Evolutionary conservation across 306 rosid species (phyloP), one percentile per base, ranked within the genome.

Genomic region (Elaeagnus macrophylla): DNA sequence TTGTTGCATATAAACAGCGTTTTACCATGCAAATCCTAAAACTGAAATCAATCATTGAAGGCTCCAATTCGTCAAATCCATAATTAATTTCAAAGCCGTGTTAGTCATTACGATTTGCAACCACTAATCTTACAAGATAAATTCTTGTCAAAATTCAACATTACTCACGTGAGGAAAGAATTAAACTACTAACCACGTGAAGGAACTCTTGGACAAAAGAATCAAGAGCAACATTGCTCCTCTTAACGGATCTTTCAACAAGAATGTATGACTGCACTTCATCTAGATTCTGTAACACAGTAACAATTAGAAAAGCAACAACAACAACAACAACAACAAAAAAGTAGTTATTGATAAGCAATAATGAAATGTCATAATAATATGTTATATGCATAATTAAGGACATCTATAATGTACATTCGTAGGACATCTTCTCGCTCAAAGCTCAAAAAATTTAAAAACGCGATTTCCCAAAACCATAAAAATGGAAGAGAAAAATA

Each of bases 251-350:
- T 79, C 91, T 79, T 67, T 81, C 86, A 1, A 78, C 94, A 37
- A 90, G 74, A 64, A 90, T 79, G 71, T 90, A 90, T 0, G 91
- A 83, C 60, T 90, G 97, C 61, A 90, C 84, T 71, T 90, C 97
- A 32, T 90, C 95, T 38, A 90, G 71, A 64, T 70, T 66, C 94
- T 90, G 81, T 59, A 74, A 67, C 59, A 71, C 32, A 25, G 32
- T 25, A 25, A 25, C 32, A 25, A 25, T 3, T 25, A 25, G 32
- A 25, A 25, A 25, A n/a, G 4, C 2, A 25, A 25, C 32, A 25
- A n/a, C n/a, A 25, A 25, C 2, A 25, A 25, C 32, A 25, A 25
- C n/a, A 61, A 64, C 44, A 72, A 50, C 18, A 67, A 67, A 18
- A 11, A 38, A 54, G 57, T 54, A 9, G 51, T 57, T 58, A 17